phyloP scores from a whole-genome alignment of 2,329 filamentous ascomycete genomes.

The Ophiostoma triangulosporum region DNA sequence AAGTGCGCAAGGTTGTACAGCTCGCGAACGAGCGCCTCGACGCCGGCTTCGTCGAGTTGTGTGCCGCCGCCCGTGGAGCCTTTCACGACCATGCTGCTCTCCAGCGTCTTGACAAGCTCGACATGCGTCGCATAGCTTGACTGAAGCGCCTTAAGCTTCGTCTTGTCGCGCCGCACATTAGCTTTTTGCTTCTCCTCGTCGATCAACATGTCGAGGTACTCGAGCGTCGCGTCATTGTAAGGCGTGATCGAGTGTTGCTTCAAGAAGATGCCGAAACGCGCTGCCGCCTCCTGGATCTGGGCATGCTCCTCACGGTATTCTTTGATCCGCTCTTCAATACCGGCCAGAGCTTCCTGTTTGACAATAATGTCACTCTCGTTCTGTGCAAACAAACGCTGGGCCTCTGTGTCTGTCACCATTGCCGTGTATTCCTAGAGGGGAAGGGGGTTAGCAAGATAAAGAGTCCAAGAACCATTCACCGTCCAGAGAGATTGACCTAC shows the following conservation, averaged over 20 bases:
- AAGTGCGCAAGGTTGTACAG: background rate
- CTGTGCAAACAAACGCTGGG: background rate
- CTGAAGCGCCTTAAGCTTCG: slow-evolving; percentile 15
- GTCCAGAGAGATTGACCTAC: background rate
- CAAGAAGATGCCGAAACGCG: slow-evolving; percentile 26
- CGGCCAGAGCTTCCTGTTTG: background rate
- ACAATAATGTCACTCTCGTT: background rate
- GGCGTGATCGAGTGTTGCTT: slow-evolving; percentile 24
- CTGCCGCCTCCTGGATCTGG: slow-evolving; percentile 22
- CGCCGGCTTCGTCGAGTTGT: background rate
- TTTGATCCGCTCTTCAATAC: background rate
- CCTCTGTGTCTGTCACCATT: background rate
- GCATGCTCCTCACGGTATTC: slow-evolving; percentile 9
- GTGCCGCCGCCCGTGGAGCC: too few species aligned
- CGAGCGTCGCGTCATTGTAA: slow-evolving; percentile 28
- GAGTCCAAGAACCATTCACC: too few species aligned
- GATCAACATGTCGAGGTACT: slow-evolving; percentile 26
- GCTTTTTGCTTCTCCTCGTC: slow-evolving; percentile 24
- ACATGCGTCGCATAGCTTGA: background rate
- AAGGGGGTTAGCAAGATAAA: background rate
- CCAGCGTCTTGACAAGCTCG: background rate
- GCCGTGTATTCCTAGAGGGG: background rate
- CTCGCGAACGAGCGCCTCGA: background rate
- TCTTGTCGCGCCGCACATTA: slow-evolving; percentile 15
- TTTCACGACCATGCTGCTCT: background rate